Evolutionary conservation across 768 basidiomycete species (phyloP), one percentile per base, ranked within the genome.

Genomic region (Leccinum arenicola): DNA sequence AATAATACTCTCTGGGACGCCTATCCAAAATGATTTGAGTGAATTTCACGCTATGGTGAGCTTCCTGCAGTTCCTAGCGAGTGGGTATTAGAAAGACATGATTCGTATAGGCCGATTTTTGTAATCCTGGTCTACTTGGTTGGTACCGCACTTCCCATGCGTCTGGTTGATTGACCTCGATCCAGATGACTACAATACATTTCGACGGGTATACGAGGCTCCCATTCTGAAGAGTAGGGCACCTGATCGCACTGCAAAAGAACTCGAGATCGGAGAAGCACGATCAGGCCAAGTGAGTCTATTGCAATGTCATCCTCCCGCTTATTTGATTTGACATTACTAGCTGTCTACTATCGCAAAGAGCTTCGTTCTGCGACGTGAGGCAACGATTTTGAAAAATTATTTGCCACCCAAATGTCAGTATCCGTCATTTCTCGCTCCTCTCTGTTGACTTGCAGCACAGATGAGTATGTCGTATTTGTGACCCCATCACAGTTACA

Each of bases 381-480:
- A 95, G 52, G 91, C 92, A 0, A 84, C 83, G 5, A 83, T 98
- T 40, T 73, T 98, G 53, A 82, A 86, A 64, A 87, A 87, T 61
- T 91, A 90, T 70, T 75, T 99, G 21, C 96, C 96, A 10, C 94
- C 97, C 1, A 97, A 97, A 78, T 79, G 95, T 97, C 58, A 60
- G 88, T 73, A 35, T 19, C 25, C 17, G 31, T 36, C 35, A 29
- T 55, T 38, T 29, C 45, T 11, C 25, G 7, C 15, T 29, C 17
- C 43, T 59, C 29, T 61, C 40, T 33, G 4, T 27, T 63, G 45
- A 59, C 47, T 48, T 17, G 21, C 17, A 27, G 47, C 9, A 8
- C 62, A 98, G 96, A 91, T 69, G 97, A 99, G 85, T 98, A 96
- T 69, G 90, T 96, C n/a, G 87, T 98, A n/a, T 98, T 98, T 71